A percentile compares a stretch with the other conserved stretches of the same genome.
phyloP scores from a whole-genome alignment of 1,284 basidiomycete genomes.

The Sporisorium scitamineum region DNA sequence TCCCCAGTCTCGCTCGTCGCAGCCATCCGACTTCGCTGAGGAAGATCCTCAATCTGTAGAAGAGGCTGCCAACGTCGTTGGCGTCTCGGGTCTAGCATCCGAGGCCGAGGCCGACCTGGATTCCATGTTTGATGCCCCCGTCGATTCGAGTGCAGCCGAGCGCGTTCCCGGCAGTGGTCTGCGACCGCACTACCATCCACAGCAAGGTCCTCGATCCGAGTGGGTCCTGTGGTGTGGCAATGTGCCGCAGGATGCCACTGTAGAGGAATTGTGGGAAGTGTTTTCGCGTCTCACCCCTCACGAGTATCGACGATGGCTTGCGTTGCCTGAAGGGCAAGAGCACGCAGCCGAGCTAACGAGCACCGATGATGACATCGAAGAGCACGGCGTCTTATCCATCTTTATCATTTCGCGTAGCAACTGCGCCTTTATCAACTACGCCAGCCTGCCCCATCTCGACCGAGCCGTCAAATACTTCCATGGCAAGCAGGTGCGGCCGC shows the following conservation, averaged over 20 bases:
- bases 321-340: constrained; percentile 20
- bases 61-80: not conserved
- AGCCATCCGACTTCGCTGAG: constrained; percentile 1
- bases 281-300: constrained; percentile 72
- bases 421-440: constrained; percentile 93
- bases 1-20: not conserved
- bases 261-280: constrained; percentile 89
- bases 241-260: constrained; percentile 82
- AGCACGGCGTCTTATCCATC: constrained; percentile 82
- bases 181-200: constrained; percentile 49
- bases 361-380: constrained; percentile 18
- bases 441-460: constrained; percentile 76
- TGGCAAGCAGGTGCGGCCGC: constrained; percentile 76
- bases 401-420: constrained; percentile 92
- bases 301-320: constrained; percentile 24
- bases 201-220: constrained; percentile 77
- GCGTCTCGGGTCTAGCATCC: not conserved
- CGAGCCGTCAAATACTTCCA: constrained; percentile 81
- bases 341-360: constrained; percentile 1
- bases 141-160: constrained; percentile 17
- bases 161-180: constrained; percentile 42
- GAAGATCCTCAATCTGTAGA: not conserved
- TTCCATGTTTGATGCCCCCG: constrained; percentile 4
- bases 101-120: constrained; percentile 14
- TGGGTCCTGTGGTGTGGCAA: constrained; percentile 98